A percentile compares a stretch with the other conserved stretches of the same genome.
phyloP scores from a whole-genome alignment of 805 yeast genomes.

The Wickerhamiella brachini region DNA sequence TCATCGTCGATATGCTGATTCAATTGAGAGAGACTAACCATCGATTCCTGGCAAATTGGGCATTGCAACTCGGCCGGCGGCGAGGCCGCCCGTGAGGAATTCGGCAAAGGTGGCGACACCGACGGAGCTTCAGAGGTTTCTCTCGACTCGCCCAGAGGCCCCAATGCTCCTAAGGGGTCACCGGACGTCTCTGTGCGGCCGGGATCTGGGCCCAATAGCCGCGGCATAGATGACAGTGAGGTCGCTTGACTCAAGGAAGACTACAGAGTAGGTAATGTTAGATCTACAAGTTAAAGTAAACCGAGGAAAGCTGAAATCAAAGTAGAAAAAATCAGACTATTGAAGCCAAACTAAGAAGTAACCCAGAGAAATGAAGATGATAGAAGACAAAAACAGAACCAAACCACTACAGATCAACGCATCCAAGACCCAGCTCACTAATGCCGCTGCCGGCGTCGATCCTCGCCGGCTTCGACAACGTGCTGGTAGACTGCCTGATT shows the following conservation, averaged over 20 bases:
- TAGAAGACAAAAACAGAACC: neutral
- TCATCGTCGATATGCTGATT: conserved; percentile 61
- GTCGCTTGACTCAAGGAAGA: neutral
- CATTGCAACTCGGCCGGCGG: conserved; percentile 26
- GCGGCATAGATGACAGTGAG: neutral
- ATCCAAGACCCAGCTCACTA: neutral
- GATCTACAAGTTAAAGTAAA: no score
- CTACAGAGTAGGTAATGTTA: no score
- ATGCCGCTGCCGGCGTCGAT: conserved; percentile 16
- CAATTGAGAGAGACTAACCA: conserved; percentile 38
- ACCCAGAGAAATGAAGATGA: no score
- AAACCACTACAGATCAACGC: neutral
- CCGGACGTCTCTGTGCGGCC: neutral
- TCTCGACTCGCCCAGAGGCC: neutral
- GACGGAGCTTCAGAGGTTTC: neutral
- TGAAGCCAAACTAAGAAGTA: no score
- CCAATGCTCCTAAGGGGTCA: neutral
- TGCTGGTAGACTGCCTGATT: conserved; percentile 19
- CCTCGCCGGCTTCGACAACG: conserved; percentile 20
- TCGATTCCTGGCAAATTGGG: conserved; percentile 55
- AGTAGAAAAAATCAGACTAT: no score
- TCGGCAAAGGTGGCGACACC: no score
- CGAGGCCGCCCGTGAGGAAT: no score
- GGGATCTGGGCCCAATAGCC: neutral
- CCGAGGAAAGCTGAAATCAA: no score